Percentiles rank a stretch among this genome's conserved stretches.
These are phyloP conservation scores for Diaporthe nobilis DNA, from an alignment of 2,329 filamentous ascomycete species.

Conservation along the genomic window DNA sequence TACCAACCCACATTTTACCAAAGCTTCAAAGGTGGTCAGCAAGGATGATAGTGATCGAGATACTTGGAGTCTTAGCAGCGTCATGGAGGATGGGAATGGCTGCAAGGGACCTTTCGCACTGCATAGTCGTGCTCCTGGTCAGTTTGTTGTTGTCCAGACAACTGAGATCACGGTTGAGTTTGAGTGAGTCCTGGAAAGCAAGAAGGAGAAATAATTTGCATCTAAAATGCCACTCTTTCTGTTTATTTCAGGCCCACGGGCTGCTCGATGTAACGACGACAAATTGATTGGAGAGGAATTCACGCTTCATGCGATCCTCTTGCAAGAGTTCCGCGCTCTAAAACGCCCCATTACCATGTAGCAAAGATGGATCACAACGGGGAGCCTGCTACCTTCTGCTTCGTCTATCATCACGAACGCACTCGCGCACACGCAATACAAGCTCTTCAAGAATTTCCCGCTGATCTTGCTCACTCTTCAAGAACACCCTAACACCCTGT, in stretches of 20 bases:
- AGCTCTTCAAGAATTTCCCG: background rate
- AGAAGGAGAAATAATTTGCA: background rate
- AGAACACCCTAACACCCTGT: background rate
- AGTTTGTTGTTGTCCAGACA: slow-evolving; percentile 7
- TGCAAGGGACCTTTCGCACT: background rate
- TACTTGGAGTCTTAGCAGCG: background rate
- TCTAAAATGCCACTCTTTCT: background rate
- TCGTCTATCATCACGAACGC: too few species aligned
- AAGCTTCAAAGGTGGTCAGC: fast-evolving
- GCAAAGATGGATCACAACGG: too few species aligned
- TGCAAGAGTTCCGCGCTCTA: too few species aligned
- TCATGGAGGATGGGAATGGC: background rate
- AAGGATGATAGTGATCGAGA: background rate
- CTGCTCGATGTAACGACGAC: too few species aligned
- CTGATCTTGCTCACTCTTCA: background rate
- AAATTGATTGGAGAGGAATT: too few species aligned
- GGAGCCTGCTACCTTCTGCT: too few species aligned
- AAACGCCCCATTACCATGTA: too few species aligned
- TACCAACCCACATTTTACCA: fast-evolving
- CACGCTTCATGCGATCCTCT: too few species aligned
- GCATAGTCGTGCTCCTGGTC: background rate
- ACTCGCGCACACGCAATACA: too few species aligned
- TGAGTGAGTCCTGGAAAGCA: background rate
- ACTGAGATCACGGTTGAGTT: slow-evolving; percentile 3
- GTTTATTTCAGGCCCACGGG: too few species aligned